A percentile compares a stretch with the other conserved stretches of the same genome.
Evolutionary conservation across 192 early-diverging fungal species (phyloP).

Genomic region (Mortierella hygrophila): DNA sequence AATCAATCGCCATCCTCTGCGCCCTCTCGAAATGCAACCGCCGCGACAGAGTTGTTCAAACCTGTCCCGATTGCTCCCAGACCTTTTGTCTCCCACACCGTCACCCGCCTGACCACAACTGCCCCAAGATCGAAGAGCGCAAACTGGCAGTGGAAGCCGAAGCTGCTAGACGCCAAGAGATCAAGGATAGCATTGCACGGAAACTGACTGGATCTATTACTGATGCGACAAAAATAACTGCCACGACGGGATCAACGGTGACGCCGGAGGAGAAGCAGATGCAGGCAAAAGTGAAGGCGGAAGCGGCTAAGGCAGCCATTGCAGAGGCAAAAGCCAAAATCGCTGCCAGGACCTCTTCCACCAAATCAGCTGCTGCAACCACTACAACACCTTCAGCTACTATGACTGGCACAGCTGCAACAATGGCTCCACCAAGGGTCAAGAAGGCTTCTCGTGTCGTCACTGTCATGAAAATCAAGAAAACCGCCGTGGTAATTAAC

Average conservation of each 20-base stretch:
- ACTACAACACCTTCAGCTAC: background rate
- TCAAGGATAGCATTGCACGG: slow-evolving; percentile 10
- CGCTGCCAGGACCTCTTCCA: slow-evolving; percentile 10
- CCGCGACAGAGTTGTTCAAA: slow-evolving; percentile 37
- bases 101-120: slow-evolving; percentile 31
- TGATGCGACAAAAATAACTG: background rate
- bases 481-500: slow-evolving; percentile 25
- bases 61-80: slow-evolving; percentile 19
- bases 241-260: background rate
- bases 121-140: slow-evolving; percentile 13
- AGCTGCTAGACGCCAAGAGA: background rate
- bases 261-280: slow-evolving; percentile 3
- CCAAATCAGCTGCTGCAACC: background rate
- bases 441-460: slow-evolving; percentile 46
- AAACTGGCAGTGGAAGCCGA: background rate
- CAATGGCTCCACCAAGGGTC: background rate
- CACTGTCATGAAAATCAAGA: slow-evolving; percentile 36
- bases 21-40: slow-evolving; percentile 3
- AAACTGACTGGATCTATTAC: background rate
- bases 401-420: background rate
- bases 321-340: slow-evolving; percentile 42
- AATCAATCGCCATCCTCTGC: slow-evolving; percentile 40
- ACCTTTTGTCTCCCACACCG: slow-evolving; percentile 44
- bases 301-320: slow-evolving; percentile 31
- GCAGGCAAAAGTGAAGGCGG: slow-evolving; percentile 12